Base-by-base conservation (phyloP, 805 yeast genomes). In the Monosporozyma aerobia region DNA sequence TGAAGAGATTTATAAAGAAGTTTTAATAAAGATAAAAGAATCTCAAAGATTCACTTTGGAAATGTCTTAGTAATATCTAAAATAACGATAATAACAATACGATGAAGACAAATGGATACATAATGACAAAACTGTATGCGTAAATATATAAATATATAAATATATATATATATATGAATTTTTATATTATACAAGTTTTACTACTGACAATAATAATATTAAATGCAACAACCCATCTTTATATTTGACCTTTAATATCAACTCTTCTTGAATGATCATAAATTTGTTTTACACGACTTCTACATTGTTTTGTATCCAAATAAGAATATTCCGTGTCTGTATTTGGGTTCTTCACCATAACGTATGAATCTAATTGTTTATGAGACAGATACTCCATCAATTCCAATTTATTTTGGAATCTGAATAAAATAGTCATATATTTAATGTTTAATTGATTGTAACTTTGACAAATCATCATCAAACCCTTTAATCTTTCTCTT, bases 221-320 rank as follows among this genome's bases (percentile, higher is more conserved):
- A 43, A 43, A 23, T 23, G 25, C 11, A 35, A 46, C n/a, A n/a
- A n/a, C n/a, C n/a, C n/a, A 27, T 27, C 5, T 13, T 32, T 29
- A 33, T 44, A 56, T 56, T 69, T 90, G 97, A 0, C 98, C 98
- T 72, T 90, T 90, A 56, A 92, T 90, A 63, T 90, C 97, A 13
- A 90, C 82, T 62, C 76, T 83, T 54, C 72, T 78, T 58, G 76
- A 71, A 48, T 59, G 68, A 55, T 66, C 68, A 57, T 68, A 73
- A 48, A 62, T 71, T 56, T 54, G 65, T 55, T 70, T 65, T 3
- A 81, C 67, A 0, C 63, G 62, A 0, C 69, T 14, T 54, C 70
- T 63, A 53, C 77, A 65, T 2, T 62, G 55, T 44, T 54, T 64
- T 11, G 73, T 62, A 53, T 71, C 73, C 49, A 72, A 60, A 49